Percentiles rank a stretch among this genome's conserved stretches.
Conservation (phyloP, 1,284 basidiomycete species). For the Microbotryum intermedium region DNA sequence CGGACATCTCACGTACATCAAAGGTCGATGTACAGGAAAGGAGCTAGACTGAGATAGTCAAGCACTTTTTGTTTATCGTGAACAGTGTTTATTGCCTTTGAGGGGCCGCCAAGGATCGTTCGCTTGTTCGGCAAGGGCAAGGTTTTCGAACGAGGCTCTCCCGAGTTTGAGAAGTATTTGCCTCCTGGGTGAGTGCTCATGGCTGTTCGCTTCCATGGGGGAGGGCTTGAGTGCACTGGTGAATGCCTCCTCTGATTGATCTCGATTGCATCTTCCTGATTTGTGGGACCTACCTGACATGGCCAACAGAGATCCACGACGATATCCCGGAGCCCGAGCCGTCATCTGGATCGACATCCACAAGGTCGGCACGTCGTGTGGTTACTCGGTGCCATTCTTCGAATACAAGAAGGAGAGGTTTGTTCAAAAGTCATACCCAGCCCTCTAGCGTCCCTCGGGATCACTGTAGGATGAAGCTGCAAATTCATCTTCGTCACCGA, state of each 20-base stretch:
- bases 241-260: too few species aligned
- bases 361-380: slow-evolving; percentile 29
- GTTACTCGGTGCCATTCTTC: slow-evolving; percentile 25
- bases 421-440: not conserved
- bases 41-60: not conserved
- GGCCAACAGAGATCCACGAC: slow-evolving; percentile 9
- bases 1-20: too few species aligned
- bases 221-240: not conserved
- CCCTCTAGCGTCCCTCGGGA: not conserved
- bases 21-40: too few species aligned
- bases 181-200: not conserved
- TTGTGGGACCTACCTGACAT: not conserved
- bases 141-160: slow-evolving; percentile 22
- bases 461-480: too few species aligned
- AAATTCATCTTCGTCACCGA: not conserved
- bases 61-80: not conserved
- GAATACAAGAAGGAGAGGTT: slow-evolving; percentile 24
- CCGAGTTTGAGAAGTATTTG: slow-evolving; percentile 13
- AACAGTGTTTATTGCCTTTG: slow-evolving; percentile 23
- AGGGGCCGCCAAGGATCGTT: slow-evolving; percentile 26
- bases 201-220: too few species aligned
- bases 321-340: slow-evolving; percentile 21
- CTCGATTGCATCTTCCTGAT: not conserved
- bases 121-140: slow-evolving; percentile 27
- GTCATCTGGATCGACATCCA: slow-evolving; percentile 30